Base-by-base conservation (phyloP, 2,329 filamentous ascomycete species). In the Sclerotinia subarctica region DNA sequence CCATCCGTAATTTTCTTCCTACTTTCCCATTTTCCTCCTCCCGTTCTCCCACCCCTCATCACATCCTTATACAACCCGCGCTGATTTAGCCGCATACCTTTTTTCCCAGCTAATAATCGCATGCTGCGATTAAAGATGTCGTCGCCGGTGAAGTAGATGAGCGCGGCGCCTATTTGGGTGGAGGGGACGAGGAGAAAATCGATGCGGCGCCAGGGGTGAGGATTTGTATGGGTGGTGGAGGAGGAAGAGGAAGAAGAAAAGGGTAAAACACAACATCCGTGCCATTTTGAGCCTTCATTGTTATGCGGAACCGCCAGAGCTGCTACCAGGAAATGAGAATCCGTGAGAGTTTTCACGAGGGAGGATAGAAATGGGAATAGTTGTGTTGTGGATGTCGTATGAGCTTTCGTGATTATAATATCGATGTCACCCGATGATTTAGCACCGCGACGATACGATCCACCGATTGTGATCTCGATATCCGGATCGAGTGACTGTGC, bases 61-160 rank as follows among this genome's bases (percentile, higher is more conserved):
- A 92, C 88, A 77, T 92, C 85, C 73, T 82, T 85, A 74, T 89
- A 97, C 67, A 98, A 77, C 0, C 93, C 94, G 42, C 85, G 83
- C 79, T 97, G 94, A 73, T 97, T 97, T 66, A 98, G 77, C 63
- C 91, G 81, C 92, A 96, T 93, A 0, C 88, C 86, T 79, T 92
- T 95, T 79, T 88, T 93, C 51, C 88, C 86, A 19, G 93, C 93
- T 71, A 97, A 78, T 21, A 96, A 79, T 71, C 94, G 82, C 77
- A 97, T 86, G 75, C 92, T 96, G 21, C 94, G 84, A 78, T 97
- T 97, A 81, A 97, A 97, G 46, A 97, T 90, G 76, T 97, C 94
- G 73, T 97, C 95, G 0, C 94, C 94, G 0, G 94, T 97, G 76
- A 97, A 98, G 76, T 97, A 97, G n/a, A 97, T 85, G 70, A 97